Evolutionary conservation across 176 grass and related monocot genomes (phyloP), one percentile per base, ranked within the genome.

Genomic region (Oropetium thomaeum): DNA sequence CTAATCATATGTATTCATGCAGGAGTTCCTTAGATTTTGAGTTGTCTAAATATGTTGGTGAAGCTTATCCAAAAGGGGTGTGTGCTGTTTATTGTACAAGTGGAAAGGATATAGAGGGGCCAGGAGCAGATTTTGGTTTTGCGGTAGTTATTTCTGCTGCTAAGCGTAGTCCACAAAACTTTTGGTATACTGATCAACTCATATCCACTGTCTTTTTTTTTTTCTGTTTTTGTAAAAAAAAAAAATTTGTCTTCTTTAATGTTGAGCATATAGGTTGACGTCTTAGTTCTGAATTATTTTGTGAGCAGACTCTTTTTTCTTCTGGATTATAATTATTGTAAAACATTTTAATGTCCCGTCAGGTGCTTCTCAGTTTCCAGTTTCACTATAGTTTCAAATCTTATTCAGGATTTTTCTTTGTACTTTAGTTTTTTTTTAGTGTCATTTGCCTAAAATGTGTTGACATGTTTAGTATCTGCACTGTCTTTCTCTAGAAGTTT

Each of bases 11-110:
- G 12, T 78, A 29, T 73, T 81, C 31, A 83, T 65, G 70, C 76
- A 98, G 95, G 89, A 62, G 61, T 88, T 58, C 82, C 42, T 65
- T 98, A 27, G 96, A 98, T 82, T 48, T 64, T 86, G 96, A 98
- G 84, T 58, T 98, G 69, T 87, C 75, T 45, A 98, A 98, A 79
- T 98, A 94, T 83, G 87, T 90, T 66, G 31, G 51, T 58, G 89
- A 99, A 79, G 79, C 96, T 60, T 99, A 99, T 79, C 91, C 91
- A 76, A 99, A 92, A 88, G 96, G 96, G 59, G 73, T 61, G 19
- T 92, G 81, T 90, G 84, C 89, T 8, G 65, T 92, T 86, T 98
- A 98, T 85, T 92, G 96, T 79, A 95, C 79, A 32, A 82, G 9
- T 42, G 91, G 96, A 60, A 99, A 99, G 74, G 79, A 99, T 72